phyloP scores from a whole-genome alignment of 441 rosid species.

The Eutrema salsugineum region DNA sequence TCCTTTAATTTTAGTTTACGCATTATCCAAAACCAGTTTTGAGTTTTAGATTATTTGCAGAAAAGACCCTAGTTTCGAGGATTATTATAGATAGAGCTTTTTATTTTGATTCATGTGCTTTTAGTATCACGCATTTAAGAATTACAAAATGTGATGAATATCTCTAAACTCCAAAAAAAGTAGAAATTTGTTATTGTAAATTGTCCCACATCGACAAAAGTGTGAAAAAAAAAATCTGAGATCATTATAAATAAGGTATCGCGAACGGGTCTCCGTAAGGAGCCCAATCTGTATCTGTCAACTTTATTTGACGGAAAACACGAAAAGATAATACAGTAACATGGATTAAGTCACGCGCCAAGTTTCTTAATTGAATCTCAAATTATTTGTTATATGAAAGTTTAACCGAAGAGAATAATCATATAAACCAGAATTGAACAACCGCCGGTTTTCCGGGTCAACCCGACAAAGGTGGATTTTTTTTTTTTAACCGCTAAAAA shows the following conservation, averaged over 20 bases:
- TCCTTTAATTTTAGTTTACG: conserved; percentile 9
- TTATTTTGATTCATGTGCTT: background rate
- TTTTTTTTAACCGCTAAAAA: background rate
- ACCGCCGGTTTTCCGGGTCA: conserved; percentile 22
- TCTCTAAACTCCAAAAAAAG: background rate
- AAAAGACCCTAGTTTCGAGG: background rate
- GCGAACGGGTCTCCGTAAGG: too few species aligned
- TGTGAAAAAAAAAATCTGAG: too few species aligned
- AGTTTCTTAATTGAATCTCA: background rate
- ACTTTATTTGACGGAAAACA: background rate
- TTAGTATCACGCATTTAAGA: background rate
- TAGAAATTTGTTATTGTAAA: too few species aligned
- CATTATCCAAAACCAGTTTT: conserved; percentile 35
- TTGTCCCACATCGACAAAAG: too few species aligned
- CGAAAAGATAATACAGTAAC: background rate
- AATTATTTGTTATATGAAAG: background rate
- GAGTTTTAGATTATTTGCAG: conserved; percentile 8
- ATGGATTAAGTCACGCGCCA: background rate
- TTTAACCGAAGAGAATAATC: background rate
- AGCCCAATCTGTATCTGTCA: too few species aligned
- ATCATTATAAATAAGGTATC: too few species aligned
- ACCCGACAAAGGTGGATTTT: conserved; percentile 2
- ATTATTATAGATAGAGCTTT: background rate
- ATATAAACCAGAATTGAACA: background rate
- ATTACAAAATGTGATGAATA: background rate